A percentile compares a stretch with the other conserved stretches of the same genome.
These are phyloP conservation scores for Ceratocystis papillata DNA, from an alignment of 2,329 filamentous ascomycete genomes.

Conservation along the genomic window DNA sequence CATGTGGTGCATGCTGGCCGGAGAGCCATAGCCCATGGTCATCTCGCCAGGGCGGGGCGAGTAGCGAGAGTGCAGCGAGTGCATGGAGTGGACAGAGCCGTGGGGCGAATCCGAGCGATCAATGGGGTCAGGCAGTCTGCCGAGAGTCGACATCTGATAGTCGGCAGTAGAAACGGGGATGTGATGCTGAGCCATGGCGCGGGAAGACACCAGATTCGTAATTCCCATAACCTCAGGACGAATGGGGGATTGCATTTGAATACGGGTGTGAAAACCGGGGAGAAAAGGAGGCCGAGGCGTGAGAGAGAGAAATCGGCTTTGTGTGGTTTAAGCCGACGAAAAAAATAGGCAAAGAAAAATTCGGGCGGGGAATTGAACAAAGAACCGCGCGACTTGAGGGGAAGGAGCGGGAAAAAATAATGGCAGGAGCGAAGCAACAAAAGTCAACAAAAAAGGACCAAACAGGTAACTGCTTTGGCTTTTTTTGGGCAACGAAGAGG, in stretches of 20 bases:
- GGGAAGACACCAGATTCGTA: constrained; percentile 26
- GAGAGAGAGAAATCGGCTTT: not conserved
- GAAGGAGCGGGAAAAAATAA: not conserved
- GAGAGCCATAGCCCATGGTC: constrained; percentile 40
- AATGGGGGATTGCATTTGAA: constrained; percentile 26
- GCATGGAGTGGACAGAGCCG: constrained; percentile 49
- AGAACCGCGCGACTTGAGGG: not conserved
- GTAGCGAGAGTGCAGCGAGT: constrained; percentile 45
- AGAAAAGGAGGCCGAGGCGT: not conserved
- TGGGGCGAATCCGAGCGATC: constrained; percentile 49
- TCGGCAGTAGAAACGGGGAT: constrained; percentile 28
- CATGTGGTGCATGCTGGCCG: constrained; percentile 39
- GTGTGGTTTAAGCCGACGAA: not conserved
- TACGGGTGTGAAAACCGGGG: not conserved
- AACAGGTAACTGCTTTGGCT: constrained; percentile 5
- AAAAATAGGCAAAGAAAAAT: not conserved
- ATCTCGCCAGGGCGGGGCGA: constrained; percentile 32
- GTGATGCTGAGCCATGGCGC: constrained; percentile 21
- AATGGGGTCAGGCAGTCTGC: constrained; percentile 31
- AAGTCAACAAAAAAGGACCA: constrained; percentile 1
- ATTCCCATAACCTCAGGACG: constrained; percentile 26
- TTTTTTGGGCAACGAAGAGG: not conserved
- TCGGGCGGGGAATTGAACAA: not conserved
- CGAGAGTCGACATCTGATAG: constrained; percentile 28
- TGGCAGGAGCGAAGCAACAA: constrained; percentile 6